A percentile compares a stretch with the other conserved stretches of the same genome.
Conservation (phyloP, 139 green algal genomes). For the Chlorella sp. region DNA sequence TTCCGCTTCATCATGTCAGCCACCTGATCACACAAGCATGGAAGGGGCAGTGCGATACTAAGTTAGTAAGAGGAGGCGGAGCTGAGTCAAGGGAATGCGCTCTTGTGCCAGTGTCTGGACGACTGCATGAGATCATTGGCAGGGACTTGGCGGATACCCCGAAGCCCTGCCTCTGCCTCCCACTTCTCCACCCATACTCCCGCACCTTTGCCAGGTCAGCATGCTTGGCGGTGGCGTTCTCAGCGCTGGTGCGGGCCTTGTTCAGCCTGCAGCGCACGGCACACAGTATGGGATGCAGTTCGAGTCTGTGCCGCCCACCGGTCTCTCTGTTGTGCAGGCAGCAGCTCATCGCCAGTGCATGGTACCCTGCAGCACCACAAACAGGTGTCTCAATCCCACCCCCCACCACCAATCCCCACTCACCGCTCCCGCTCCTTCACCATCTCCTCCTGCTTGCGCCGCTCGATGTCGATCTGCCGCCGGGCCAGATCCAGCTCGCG, state of each 20-base stretch:
- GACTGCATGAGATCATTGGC: too few relatives aligned
- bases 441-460: constrained; percentile 88
- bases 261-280: constrained; percentile 69
- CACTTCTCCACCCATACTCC: neutral
- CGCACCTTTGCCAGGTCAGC: constrained; percentile 79
- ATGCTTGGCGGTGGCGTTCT: constrained; percentile 81
- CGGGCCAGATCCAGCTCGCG: constrained; percentile 55
- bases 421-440: constrained; percentile 76
- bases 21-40: constrained; percentile 36
- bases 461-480: constrained; percentile 52
- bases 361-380: too few relatives aligned
- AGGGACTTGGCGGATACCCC: too few relatives aligned
- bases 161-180: neutral
- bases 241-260: constrained; percentile 83
- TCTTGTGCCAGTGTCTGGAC: too few relatives aligned
- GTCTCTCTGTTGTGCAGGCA: neutral
- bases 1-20: constrained; percentile 89
- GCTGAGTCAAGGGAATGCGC: too few relatives aligned
- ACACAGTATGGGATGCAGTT: neutral
- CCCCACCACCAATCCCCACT: neutral
- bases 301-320: neutral
- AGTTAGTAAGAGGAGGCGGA: too few relatives aligned
- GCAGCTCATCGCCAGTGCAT: too few relatives aligned
- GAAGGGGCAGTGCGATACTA: too few relatives aligned
- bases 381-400: too few relatives aligned